Base-by-base conservation (phyloP, 2,329 filamentous ascomycete species). In the Claviceps pusilla region DNA sequence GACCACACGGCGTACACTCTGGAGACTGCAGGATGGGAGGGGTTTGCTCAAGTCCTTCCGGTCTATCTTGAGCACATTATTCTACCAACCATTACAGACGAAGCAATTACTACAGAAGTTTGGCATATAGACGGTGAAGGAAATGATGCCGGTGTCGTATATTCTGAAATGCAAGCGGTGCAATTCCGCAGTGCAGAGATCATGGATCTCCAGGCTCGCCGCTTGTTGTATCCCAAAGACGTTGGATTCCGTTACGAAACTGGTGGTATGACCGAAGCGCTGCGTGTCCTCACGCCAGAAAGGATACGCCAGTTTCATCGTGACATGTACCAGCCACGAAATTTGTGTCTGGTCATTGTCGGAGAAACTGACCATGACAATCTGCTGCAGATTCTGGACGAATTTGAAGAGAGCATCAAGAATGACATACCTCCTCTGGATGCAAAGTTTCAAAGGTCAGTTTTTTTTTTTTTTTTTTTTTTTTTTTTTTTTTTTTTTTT, bases 281-380 rank as follows among this genome's bases (percentile, higher is more conserved):
- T 98, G 51, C 83, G 93, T 46, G 82, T 89, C 3, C 73, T 98
- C 49, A 93, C 89, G 0, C 83, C 89, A 1, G 86, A 96, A 52
- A 83, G 89, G 43, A 98, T 98, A 60, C 84, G 93, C n/a, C 82
- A 84, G 56, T 98, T 97, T 63, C 93, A 98, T 68, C 83, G 83
- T 58, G 87, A 90, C 59, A 97, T 98, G 91, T 98, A 98, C 65
- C 91, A 97, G 66, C 93, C 93, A 3, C 91, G 90, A 66, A 98
- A 98, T 64, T 74, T 98, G 56, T 94, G 90, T 59, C 73, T 98
- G 33, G 80, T 96, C 31, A 82, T 98, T 56, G 85, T 94, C n/a
- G 93, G 93, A 47, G 89, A 96, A 68, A 82, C 95, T 1, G 83
- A 96, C 64, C 87, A 96, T 64, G 72, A 79, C 0, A 78, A 94